These are phyloP conservation scores for Ceriops decandra DNA, from an alignment of 345 rosid genomes.

Conservation along the genomic window DNA sequence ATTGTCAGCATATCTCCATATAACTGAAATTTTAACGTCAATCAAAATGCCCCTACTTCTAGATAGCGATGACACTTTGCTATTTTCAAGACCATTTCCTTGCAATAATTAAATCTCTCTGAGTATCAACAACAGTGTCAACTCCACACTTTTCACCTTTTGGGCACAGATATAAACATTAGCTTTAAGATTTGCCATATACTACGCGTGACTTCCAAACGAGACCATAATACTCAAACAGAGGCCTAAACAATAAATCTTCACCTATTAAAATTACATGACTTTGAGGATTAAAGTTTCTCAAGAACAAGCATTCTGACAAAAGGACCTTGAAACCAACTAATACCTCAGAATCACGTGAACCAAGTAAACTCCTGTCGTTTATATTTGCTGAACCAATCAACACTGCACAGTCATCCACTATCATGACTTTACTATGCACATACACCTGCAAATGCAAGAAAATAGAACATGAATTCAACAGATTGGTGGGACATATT, in stretches of 20 bases:
- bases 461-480: background rate
- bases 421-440: slow-evolving; percentile 91
- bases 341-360: slow-evolving; percentile 97
- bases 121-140: background rate
- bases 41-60: too few species aligned
- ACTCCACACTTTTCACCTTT: background rate
- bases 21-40: too few species aligned
- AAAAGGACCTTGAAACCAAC: background rate
- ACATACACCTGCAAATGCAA: slow-evolving; percentile 70
- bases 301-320: background rate
- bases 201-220: too few species aligned
- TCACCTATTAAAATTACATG: background rate
- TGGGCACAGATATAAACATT: too few species aligned
- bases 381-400: slow-evolving; percentile 95
- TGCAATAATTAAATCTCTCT: background rate
- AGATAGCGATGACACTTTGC: background rate
- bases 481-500: background rate
- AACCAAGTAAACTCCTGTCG: slow-evolving; percentile 95
- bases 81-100: background rate
- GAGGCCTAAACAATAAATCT: too few species aligned
- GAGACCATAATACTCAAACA: too few species aligned
- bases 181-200: too few species aligned
- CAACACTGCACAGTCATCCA: slow-evolving; percentile 67
- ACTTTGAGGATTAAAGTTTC: background rate
- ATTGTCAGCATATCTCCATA: background rate